phyloP scores from a whole-genome alignment of 1,139 yeast species.

The Protomyces arabidopsidicola region DNA sequence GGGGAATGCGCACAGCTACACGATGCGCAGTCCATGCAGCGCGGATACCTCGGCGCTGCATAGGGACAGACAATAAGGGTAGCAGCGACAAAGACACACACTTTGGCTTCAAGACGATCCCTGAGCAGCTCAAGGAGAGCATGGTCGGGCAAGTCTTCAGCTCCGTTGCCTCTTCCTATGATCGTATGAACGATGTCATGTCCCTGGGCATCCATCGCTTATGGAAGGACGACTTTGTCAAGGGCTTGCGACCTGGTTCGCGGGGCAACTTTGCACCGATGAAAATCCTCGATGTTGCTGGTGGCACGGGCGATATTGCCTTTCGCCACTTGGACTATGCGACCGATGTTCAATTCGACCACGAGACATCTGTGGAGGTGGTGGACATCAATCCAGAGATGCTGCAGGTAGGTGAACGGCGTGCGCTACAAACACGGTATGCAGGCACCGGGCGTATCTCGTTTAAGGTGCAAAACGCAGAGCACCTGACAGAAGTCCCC shows the following conservation, averaged over 20 bases:
- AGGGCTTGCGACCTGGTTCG: slow-evolving; percentile 78
- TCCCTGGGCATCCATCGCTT: slow-evolving; percentile 88
- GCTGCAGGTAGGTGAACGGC: slow-evolving; percentile 84
- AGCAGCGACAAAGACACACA: slow-evolving; percentile 57
- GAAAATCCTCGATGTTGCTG: slow-evolving; percentile 91
- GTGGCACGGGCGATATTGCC: slow-evolving; percentile 98
- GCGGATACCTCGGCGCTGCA: background rate
- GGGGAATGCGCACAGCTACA: too few relatives aligned
- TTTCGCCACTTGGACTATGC: slow-evolving; percentile 93
- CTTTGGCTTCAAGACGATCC: slow-evolving; percentile 85
- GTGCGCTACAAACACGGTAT: slow-evolving; percentile 46
- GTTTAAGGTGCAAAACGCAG: slow-evolving; percentile 90
- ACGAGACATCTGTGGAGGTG: slow-evolving; percentile 72
- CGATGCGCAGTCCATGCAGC: background rate
- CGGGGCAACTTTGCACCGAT: slow-evolving; percentile 51
- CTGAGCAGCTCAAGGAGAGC: slow-evolving; percentile 74
- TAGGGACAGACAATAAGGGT: background rate
- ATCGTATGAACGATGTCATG: slow-evolving; percentile 97
- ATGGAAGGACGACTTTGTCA: slow-evolving; percentile 90
- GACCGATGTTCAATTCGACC: slow-evolving; percentile 69
- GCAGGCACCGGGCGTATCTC: slow-evolving; percentile 54
- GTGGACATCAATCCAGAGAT: slow-evolving; percentile 95
- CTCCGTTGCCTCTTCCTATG: slow-evolving; percentile 90
- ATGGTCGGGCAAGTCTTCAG: slow-evolving; percentile 87
- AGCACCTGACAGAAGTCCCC: slow-evolving; percentile 72